A percentile compares a stretch with the other conserved stretches of the same genome.
Conservation (phyloP, 768 basidiomycete genomes). For the Amanita rimosa region DNA sequence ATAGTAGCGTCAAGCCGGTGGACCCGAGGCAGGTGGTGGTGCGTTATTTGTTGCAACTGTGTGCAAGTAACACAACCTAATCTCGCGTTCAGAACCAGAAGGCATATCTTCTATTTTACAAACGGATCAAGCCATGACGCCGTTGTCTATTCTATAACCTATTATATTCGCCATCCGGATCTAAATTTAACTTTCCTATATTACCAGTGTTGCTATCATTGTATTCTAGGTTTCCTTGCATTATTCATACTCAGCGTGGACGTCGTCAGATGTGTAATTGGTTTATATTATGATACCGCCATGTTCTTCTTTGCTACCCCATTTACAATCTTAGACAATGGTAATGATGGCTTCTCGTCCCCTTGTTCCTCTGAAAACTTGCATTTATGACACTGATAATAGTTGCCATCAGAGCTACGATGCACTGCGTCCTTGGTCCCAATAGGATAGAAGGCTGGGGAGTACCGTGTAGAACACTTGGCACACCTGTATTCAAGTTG, state of each 20-base stretch:
- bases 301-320: constrained; percentile 13
- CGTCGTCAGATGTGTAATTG: constrained; percentile 1
- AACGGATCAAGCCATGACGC: constrained; percentile 39
- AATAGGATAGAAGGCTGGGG: constrained; percentile 69
- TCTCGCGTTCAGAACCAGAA: constrained; percentile 30
- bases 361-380: constrained; percentile 22
- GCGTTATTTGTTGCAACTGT: constrained; percentile 14
- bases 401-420: constrained; percentile 8
- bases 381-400: constrained; percentile 37
- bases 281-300: constrained; percentile 20
- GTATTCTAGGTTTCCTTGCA: constrained; percentile 5
- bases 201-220: constrained; percentile 6
- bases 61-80: background rate
- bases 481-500: constrained; percentile 37
- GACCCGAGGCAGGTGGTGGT: constrained; percentile 80
- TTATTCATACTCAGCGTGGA: constrained; percentile 4
- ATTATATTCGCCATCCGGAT: constrained; percentile 7
- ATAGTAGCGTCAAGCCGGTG: constrained; percentile 70
- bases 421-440: constrained; percentile 10
- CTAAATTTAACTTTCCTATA: constrained; percentile 11
- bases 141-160: constrained; percentile 14
- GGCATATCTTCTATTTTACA: constrained; percentile 81
- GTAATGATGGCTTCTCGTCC: background rate
- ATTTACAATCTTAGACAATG: constrained; percentile 5
- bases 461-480: constrained; percentile 56